These are phyloP conservation scores for Papiliotrema fonsecae DNA, from an alignment of 1,284 basidiomycete genomes.

Conservation along the genomic window DNA sequence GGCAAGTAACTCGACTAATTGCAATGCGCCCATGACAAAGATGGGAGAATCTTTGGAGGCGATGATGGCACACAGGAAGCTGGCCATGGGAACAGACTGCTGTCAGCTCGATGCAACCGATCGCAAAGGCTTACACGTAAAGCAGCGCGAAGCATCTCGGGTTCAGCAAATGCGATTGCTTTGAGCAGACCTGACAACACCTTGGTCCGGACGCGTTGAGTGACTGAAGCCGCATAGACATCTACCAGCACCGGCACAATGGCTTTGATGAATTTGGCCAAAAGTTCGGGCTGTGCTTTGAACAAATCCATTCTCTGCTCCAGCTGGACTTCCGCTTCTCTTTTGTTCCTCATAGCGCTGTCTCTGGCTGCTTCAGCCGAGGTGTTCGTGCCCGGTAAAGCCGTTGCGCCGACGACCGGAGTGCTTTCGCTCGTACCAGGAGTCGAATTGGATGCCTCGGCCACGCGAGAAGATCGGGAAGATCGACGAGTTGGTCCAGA, in stretches of 20 bases:
- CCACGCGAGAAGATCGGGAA: slow-evolving; percentile 17
- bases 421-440: slow-evolving; percentile 20
- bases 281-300: slow-evolving; percentile 66
- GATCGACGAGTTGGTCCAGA: slow-evolving; percentile 19
- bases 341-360: slow-evolving; percentile 26
- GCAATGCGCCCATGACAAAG: slow-evolving; percentile 77
- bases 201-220: slow-evolving; percentile 75
- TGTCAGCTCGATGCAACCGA: not conserved
- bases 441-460: slow-evolving; percentile 10
- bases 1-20: slow-evolving; percentile 83
- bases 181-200: slow-evolving; percentile 80
- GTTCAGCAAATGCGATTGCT: slow-evolving; percentile 78
- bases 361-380: slow-evolving; percentile 8
- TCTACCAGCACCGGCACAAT: slow-evolving; percentile 89
- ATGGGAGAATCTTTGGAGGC: slow-evolving; percentile 83
- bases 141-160: slow-evolving; percentile 66
- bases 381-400: slow-evolving; percentile 4
- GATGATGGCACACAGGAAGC: slow-evolving; percentile 85
- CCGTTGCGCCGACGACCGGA: slow-evolving; percentile 7
- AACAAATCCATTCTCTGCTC: slow-evolving; percentile 55
- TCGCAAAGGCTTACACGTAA: slow-evolving; percentile 57
- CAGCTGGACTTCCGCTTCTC: slow-evolving; percentile 41
- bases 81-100: slow-evolving; percentile 81
- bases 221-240: slow-evolving; percentile 90
- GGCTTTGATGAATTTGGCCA: slow-evolving; percentile 75